Conservation (phyloP, 441 rosid species). For the Populus hybrid region DNA sequence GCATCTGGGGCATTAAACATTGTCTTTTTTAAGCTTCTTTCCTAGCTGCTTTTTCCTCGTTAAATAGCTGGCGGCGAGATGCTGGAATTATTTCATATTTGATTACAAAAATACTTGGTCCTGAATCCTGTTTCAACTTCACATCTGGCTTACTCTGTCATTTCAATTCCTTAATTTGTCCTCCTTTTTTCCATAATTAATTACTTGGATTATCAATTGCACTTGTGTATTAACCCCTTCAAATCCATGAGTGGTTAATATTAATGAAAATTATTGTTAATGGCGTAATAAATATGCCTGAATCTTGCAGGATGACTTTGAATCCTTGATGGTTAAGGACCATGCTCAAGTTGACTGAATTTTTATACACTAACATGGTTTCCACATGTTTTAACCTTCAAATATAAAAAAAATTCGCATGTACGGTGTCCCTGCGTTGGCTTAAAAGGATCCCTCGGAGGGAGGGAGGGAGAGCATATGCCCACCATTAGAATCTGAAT, state of each 20-base stretch:
- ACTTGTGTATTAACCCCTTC: not conserved
- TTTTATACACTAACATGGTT: not conserved
- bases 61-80: not conserved
- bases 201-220: not conserved
- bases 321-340: not conserved
- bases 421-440: not conserved
- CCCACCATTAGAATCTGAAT: not conserved
- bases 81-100: not conserved
- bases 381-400: not conserved
- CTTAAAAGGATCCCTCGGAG: not conserved
- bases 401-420: no score
- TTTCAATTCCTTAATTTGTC: no score
- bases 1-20: constrained; percentile 7
- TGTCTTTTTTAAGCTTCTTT: not conserved
- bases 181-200: not conserved
- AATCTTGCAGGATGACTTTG: not conserved
- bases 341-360: not conserved
- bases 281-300: not conserved
- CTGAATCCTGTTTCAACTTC: not conserved
- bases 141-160: not conserved
- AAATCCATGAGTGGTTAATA: not conserved
- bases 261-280: no score
- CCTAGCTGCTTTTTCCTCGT: not conserved
- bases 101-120: not conserved
- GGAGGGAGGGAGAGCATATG: not conserved